These are phyloP conservation scores for Colletotrichum spinosum DNA, from an alignment of 2,329 filamentous ascomycete genomes.

Conservation along the genomic window DNA sequence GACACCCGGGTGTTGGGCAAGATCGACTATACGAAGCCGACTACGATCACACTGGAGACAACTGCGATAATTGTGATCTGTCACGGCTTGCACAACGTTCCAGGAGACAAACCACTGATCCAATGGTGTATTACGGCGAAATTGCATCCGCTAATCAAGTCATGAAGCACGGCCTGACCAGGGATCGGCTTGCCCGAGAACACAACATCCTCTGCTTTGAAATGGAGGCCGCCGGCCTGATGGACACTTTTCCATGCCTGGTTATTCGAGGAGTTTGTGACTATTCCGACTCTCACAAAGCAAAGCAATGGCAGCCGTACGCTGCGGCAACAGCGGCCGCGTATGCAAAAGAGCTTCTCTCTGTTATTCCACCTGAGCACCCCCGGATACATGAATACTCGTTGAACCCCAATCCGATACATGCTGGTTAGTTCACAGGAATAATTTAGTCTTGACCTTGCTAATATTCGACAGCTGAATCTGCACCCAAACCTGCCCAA, in stretches of 20 bases:
- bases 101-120: not conserved
- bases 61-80: slow-evolving; percentile 2
- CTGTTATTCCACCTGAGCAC: not conserved
- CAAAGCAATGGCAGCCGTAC: slow-evolving; percentile 49
- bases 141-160: slow-evolving; percentile 37
- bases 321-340: slow-evolving; percentile 47
- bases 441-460: too few relatives aligned
- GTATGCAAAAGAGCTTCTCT: slow-evolving; percentile 33
- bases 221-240: slow-evolving; percentile 45
- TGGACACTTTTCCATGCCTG: slow-evolving; percentile 45
- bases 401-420: rapidly evolving
- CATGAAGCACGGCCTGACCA: slow-evolving; percentile 31
- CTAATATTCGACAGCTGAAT: not conserved
- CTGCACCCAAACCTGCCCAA: too few relatives aligned
- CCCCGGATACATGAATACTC: not conserved
- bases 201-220: slow-evolving; percentile 41
- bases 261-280: slow-evolving; percentile 51
- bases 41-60: slow-evolving; percentile 1
- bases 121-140: slow-evolving; percentile 36
- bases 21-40: slow-evolving; percentile 15
- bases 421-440: not conserved
- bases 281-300: slow-evolving; percentile 53
- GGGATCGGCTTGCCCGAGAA: slow-evolving; percentile 2
- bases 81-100: not conserved
- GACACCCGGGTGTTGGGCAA: not conserved